Evolutionary conservation across 129 eudicot species (phyloP).

Genomic region (Scalesia atractyloides): DNA sequence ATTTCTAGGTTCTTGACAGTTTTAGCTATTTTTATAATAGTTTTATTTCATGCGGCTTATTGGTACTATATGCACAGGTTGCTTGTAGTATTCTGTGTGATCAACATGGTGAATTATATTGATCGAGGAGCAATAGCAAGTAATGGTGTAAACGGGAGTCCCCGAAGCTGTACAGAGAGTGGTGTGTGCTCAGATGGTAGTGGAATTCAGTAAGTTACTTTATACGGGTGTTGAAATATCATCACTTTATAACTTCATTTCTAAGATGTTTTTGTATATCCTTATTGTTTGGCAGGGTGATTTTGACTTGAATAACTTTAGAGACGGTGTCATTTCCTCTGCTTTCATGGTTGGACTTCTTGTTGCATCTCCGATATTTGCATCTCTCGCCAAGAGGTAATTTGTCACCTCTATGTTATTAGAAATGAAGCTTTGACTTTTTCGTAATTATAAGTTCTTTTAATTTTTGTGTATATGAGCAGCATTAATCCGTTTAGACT

Average conservation of each 20-base stretch:
- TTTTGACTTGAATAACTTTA: constrained; percentile 73
- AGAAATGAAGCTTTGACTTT: constrained; percentile 2
- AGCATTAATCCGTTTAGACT: constrained; percentile 96
- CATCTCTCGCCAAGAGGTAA: constrained; percentile 87
- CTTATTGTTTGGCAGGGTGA: constrained; percentile 54
- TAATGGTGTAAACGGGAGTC: constrained; percentile 89
- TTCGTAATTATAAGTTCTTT: background rate
- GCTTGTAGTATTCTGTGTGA: constrained; percentile 72
- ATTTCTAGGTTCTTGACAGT: background rate
- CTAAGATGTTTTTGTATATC: constrained; percentile 4
- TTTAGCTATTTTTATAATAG: constrained; percentile 1
- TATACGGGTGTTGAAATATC: background rate
- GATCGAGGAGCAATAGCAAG: constrained; percentile 95
- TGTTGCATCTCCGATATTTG: constrained; percentile 91
- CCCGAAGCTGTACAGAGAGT: constrained; percentile 47
- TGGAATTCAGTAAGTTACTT: constrained; percentile 81
- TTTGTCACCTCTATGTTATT: background rate
- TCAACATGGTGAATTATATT: constrained; percentile 78
- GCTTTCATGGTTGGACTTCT: constrained; percentile 99
- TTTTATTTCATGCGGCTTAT: background rate
- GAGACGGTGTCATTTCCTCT: constrained; percentile 91
- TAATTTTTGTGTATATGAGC: constrained; percentile 31
- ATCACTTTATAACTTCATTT: constrained; percentile 17
- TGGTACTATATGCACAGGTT: constrained; percentile 48
- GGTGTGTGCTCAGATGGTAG: constrained; percentile 70